Evolutionary conservation across 23 red algal genomes (phyloP), one percentile per base, ranked within the genome.

Genomic region (Gracilaria vermiculophylla): DNA sequence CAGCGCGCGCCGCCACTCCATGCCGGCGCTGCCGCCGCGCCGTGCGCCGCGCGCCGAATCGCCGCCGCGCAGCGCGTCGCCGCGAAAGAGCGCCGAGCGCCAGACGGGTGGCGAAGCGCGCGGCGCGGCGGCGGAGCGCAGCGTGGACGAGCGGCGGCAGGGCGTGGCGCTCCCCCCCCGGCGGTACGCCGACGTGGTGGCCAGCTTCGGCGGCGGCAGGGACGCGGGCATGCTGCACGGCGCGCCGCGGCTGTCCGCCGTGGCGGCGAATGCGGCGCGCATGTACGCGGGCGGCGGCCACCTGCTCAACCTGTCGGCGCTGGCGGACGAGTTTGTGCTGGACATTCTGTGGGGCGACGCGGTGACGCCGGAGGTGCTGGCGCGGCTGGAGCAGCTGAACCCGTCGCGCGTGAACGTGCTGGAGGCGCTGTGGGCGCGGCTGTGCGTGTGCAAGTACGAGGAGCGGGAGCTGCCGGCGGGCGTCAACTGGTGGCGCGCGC

Each of bases 341-440:
- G 40, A 57, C 34, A 28, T 88, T 24, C 29, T 88, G 24, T 55
- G n/a, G 11, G 12, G 21, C 40, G 43, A 58, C 11, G 16, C 50
- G 17, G 8, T 88, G 10, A 35, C 62, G 11, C 52, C 84, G 25
- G 69, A 76, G 34, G 19, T 77, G n/a, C 54, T 88, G 14, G 60
- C 77, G 25, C 19, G 53, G 23, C 36, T 88, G 36, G 84, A 88
- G 37, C 44, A 49, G 27, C 21, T 53, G 54, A 76, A 88, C 47
- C 84, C 84, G 20, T 45, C 50, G 29, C 65, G 84, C 12, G 84
- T 78, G n/a, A 53, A 41, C 27, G 53, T 88, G 16, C 37, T 88
- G 7, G 84, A 88, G 11, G 84, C 84, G 7, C 8, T 78, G 16
- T 88, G 84, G 84, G 84, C 84, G 16, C 40, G 72, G 47, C 53